Percentiles rank a stretch among this genome's conserved stretches.
Conservation (phyloP, 345 rosid genomes). For the Microthlaspi erraticum region DNA sequence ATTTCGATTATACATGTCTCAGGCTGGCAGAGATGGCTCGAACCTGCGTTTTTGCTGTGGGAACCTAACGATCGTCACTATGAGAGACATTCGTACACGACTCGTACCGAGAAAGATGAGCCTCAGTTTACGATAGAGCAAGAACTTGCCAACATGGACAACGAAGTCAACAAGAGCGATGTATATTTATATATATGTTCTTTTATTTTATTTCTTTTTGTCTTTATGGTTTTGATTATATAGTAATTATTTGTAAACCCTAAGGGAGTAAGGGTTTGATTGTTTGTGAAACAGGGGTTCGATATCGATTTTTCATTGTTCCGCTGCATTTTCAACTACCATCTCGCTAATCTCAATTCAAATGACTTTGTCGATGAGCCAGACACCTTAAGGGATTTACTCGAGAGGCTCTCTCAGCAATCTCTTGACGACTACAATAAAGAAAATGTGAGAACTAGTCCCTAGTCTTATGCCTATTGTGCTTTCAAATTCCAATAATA, state of each 20-base stretch:
- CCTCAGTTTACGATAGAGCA: background rate
- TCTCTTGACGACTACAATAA: slow-evolving; percentile 33
- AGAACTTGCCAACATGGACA: background rate
- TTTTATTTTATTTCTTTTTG: too few species aligned
- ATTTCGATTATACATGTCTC: background rate
- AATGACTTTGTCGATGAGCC: background rate
- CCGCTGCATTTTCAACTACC: slow-evolving; percentile 3
- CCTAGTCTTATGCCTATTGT: background rate
- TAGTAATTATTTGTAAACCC: too few species aligned
- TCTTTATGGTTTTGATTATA: too few species aligned
- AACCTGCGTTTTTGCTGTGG: background rate
- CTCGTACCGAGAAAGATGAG: too few species aligned
- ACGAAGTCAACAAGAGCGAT: background rate
- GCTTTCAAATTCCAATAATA: background rate
- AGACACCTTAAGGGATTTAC: background rate
- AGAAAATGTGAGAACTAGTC: background rate
- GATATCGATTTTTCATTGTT: background rate
- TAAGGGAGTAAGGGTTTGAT: too few species aligned
- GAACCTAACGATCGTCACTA: background rate
- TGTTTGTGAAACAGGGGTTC: slow-evolving; percentile 1
- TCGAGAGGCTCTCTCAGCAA: background rate
- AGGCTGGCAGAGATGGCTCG: background rate
- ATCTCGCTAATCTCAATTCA: background rate
- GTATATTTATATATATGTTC: background rate
- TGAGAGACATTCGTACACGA: background rate